Conservation (phyloP, 202 grass and related monocot species). For the Musa balbisiana region DNA sequence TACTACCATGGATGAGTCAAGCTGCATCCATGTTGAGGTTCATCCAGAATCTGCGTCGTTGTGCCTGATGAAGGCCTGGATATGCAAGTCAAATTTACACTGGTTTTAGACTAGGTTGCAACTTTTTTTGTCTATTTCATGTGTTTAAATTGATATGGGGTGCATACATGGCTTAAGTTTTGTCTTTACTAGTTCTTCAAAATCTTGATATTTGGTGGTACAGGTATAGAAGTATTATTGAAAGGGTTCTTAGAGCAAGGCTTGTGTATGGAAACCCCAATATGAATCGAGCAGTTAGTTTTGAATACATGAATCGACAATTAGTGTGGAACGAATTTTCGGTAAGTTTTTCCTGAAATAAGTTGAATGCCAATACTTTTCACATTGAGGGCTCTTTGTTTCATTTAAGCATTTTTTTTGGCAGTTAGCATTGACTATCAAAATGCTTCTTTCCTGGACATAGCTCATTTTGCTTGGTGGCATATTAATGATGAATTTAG, state of each 20-base stretch:
- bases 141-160: neutral
- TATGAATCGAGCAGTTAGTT: constrained; percentile 98
- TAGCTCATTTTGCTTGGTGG: neutral
- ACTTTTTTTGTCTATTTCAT: neutral
- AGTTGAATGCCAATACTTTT: neutral
- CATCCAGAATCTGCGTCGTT: neutral
- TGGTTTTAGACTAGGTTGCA: neutral
- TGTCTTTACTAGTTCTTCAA: constrained; percentile 21
- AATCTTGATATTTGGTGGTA: constrained; percentile 27
- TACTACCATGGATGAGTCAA: too few species aligned
- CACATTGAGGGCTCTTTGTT: neutral
- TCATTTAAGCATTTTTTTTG: neutral
- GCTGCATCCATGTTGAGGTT: neutral
- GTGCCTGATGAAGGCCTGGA: neutral
- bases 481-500: neutral
- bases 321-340: constrained; percentile 99
- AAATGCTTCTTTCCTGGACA: too few species aligned
- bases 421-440: neutral
- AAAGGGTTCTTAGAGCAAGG: constrained; percentile 90
- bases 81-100: neutral
- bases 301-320: constrained; percentile 97
- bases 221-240: constrained; percentile 93
- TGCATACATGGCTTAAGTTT: neutral
- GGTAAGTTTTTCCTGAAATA: constrained; percentile 38
- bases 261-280: constrained; percentile 89